These are phyloP conservation scores for Cryphonectria parasitica DNA, from an alignment of 2,329 filamentous ascomycete genomes.

Conservation along the genomic window DNA sequence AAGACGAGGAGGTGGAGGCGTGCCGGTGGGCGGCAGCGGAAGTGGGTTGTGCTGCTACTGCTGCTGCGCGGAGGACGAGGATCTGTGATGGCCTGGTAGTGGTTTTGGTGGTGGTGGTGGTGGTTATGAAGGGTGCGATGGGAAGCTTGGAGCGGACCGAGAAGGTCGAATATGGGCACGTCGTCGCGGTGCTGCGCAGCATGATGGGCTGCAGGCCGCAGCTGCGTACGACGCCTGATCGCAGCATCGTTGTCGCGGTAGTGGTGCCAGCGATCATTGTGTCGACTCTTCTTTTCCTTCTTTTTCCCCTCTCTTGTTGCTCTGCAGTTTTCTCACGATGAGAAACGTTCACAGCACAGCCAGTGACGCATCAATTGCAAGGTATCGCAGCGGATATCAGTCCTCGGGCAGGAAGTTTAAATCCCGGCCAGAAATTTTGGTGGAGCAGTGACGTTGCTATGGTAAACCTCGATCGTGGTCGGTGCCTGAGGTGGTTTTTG, in stretches of 20 bases:
- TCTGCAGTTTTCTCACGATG: neutral
- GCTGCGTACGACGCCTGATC: constrained; percentile 37
- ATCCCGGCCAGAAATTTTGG: constrained; percentile 22
- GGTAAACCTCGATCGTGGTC: neutral
- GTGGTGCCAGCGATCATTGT: neutral
- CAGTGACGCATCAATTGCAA: neutral
- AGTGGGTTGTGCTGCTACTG: constrained; percentile 20
- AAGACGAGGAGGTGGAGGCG: constrained; percentile 31
- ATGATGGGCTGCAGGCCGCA: constrained; percentile 34
- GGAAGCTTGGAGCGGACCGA: constrained; percentile 31
- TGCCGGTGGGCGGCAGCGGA: constrained; percentile 32
- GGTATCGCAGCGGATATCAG: neutral
- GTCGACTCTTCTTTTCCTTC: neutral
- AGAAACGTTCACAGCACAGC: neutral
- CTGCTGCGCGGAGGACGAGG: constrained; percentile 28
- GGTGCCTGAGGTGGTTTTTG: constrained; percentile 10
- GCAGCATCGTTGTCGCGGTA: constrained; percentile 37
- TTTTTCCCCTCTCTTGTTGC: neutral
- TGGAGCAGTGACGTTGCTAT: constrained; percentile 27
- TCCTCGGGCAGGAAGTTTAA: neutral
- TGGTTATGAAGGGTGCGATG: constrained; percentile 28
- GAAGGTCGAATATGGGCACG: constrained; percentile 39
- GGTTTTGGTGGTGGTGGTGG: constrained; percentile 28
- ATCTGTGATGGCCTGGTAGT: constrained; percentile 28
- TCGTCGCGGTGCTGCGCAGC: constrained; percentile 34